phyloP scores from a whole-genome alignment of 2,329 filamentous ascomycete species.

The Drechslerella coelobrocha region DNA sequence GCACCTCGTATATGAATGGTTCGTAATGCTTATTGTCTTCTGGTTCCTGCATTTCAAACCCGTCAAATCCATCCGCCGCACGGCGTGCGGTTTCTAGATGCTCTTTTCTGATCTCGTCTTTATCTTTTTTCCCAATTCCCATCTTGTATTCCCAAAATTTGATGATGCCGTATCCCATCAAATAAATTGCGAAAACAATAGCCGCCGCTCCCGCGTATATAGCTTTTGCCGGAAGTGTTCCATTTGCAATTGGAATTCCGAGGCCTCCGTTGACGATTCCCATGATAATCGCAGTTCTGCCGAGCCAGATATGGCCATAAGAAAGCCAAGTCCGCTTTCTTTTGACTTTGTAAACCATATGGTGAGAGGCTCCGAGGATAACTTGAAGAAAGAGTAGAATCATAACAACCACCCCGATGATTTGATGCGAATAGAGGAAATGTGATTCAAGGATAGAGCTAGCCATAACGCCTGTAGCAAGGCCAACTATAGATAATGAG shows the following conservation, averaged over 20 bases:
- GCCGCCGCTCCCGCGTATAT: constrained; percentile 38
- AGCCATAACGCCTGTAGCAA: constrained; percentile 65
- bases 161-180: constrained; percentile 39
- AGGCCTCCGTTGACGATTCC: constrained; percentile 71
- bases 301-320: constrained; percentile 69
- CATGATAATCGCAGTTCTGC: constrained; percentile 66
- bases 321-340: constrained; percentile 63
- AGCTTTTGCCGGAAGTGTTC: constrained; percentile 18
- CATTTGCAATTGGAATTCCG: constrained; percentile 60
- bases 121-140: constrained; percentile 40
- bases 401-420: constrained; percentile 66
- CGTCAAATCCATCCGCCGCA: constrained; percentile 41
- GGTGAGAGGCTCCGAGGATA: constrained; percentile 66
- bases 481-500: constrained; percentile 67
- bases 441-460: constrained; percentile 57
- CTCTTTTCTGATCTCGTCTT: constrained; percentile 22
- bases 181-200: constrained; percentile 32
- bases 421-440: constrained; percentile 64
- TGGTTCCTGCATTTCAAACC: constrained; percentile 44
- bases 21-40: constrained; percentile 44
- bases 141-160: constrained; percentile 47
- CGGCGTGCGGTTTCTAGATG: constrained; percentile 25
- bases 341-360: constrained; percentile 63
- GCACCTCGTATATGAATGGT: constrained; percentile 46
- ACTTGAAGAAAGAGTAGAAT: constrained; percentile 67